Evolutionary conservation across 805 yeast genomes (phyloP), one percentile per base, ranked within the genome.

Genomic region (Cyberlindnera veronae): DNA sequence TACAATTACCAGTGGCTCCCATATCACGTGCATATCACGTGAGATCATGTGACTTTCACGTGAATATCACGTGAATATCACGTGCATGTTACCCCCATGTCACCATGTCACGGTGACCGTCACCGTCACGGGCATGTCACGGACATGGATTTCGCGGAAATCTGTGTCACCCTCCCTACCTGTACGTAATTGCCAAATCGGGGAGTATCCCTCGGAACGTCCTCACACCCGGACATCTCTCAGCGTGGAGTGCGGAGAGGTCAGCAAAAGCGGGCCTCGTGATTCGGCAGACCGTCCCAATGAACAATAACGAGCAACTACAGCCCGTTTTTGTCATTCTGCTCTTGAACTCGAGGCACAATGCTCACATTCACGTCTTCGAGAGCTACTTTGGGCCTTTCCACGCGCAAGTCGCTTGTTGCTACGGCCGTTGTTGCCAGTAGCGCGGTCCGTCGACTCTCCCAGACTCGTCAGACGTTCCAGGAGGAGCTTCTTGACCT

Each of bases 401-500:
- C 23, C n/a, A 9, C 20, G 4, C 18, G 20, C 5, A 22, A 7
- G 9, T 21, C 34, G 14, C 19, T 27, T 6, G 18, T 22, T 18
- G 18, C 28, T 13, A 18, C 11, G 30, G 6, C 12, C 15, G 6
- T 24, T 24, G 8, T 14, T 12, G 12, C 13, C 12, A 14, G 12
- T 10, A 7, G 13, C 12, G 28, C 11, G 30, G 21, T 14, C 10
- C 39, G 39, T 22, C 13, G 26, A 16, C 23, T 42, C 40, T 32
- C 42, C 30, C 36, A 23, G 26, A 19, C 38, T 17, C 15, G 12
- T 13, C 29, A 12, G 15, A 11, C 21, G 5, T 17, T 18, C 36
- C 30, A 27, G 32, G 21, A 26, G 12, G 38, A 49, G 12, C 40
- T 51, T 3, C 32, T 41, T 16, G 54, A 53, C 23, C 32, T 50